Base-by-base conservation (phyloP, 163 green algal species). In the Coccomyxa subellipsoidea region DNA sequence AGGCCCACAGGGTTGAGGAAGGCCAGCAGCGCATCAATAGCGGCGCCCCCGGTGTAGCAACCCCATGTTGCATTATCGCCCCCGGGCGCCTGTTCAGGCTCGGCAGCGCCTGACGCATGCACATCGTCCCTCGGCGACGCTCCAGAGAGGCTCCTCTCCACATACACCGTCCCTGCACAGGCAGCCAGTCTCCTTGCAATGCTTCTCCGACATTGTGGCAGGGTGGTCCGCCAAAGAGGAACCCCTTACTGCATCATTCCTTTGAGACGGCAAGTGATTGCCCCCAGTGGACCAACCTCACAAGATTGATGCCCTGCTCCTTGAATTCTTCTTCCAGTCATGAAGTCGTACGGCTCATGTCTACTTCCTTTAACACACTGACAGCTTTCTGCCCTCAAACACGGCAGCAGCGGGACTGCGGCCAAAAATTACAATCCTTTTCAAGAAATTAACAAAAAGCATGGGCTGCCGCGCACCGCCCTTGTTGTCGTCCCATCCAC, bases 1-100 rank as follows among this genome's bases (percentile, higher is more conserved):
- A 39, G 29, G 38, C 39, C 76, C 76, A 39, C 31, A 27, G 38
- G 76, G 38, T 80, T 80, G 76, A 80, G 38, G 36, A 35, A 79
- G 25, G 36, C 37, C 15, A 79, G 36, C 12, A 79, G 75, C 1
- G 37, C 38, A 66, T 79, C 75, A 36, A 79, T 15, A 32, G 37
- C 36, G 10, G 4, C 27, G 36, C 15, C 37, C 4, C 25, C 21
- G 36, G 18, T 18, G 75, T 79, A 79, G 75, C 36, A 31, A 18
- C 37, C 75, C 75, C 75, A 79, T 7, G 75, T 34, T 12, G 34
- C 75, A 12, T 0, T 32, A 37, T 9, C 75, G 0, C 0, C 23
- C 37, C n/a, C 71, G 34, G 71, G 4, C 7, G 32, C 66, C 66
- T 37, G 10, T 10, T 53, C 70, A 27, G 3, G 18, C 32, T 34